Conservation (phyloP, 148 eudicot genomes). For the Amaranthus palmeri region DNA sequence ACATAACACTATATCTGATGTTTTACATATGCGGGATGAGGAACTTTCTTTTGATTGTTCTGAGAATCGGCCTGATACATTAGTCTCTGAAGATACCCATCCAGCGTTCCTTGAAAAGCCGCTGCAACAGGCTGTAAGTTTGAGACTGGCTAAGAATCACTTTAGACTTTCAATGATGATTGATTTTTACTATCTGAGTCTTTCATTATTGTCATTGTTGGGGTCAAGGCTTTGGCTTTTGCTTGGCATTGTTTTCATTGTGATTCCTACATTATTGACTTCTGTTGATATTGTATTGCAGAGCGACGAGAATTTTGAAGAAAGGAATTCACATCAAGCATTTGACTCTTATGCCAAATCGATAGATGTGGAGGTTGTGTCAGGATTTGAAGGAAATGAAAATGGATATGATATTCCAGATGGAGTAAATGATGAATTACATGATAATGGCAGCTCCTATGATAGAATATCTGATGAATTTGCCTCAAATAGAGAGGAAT, state of each 20-base stretch:
- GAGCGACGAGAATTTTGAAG: slow-evolving; percentile 21
- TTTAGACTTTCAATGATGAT: not conserved
- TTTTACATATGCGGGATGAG: slow-evolving; percentile 30
- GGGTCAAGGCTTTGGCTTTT: no score
- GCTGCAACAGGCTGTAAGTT: slow-evolving; percentile 18
- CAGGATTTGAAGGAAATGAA: slow-evolving; percentile 27
- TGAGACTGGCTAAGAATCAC: not conserved
- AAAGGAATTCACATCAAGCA: slow-evolving; percentile 11
- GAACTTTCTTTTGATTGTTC: slow-evolving; percentile 27
- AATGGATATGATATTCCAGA: slow-evolving; percentile 30
- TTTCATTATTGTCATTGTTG: no score
- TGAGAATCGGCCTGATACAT: slow-evolving; percentile 20
- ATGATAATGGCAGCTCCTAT: slow-evolving; percentile 22
- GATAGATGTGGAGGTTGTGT: slow-evolving; percentile 22
- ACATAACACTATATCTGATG: slow-evolving; percentile 27
- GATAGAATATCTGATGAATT: slow-evolving; percentile 16
- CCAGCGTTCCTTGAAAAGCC: slow-evolving; percentile 7
- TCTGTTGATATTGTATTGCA: slow-evolving; percentile 22
- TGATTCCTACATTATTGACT: not conserved
- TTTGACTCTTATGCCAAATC: slow-evolving; percentile 15
- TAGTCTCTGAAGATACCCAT: slow-evolving; percentile 12
- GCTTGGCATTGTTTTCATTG: not conserved
- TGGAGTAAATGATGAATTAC: slow-evolving; percentile 35
- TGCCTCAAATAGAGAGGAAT: slow-evolving; percentile 15
- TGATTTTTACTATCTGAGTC: no score